Percentiles rank a stretch among this genome's conserved stretches.
phyloP scores from a whole-genome alignment of 1,139 yeast species.

The Pichiaceae sp. region DNA sequence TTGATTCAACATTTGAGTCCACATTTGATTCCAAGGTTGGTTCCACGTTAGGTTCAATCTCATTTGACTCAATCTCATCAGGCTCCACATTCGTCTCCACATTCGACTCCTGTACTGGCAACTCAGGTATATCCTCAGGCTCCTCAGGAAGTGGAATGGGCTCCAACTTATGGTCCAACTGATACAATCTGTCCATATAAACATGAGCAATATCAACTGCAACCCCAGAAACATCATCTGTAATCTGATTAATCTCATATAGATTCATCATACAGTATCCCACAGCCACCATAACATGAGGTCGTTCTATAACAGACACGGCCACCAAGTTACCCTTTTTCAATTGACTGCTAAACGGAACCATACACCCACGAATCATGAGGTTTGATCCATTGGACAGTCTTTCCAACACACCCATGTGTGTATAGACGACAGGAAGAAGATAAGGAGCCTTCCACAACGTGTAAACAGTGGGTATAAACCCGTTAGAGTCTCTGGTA shows the following conservation, averaged over 20 bases:
- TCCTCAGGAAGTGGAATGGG: conserved; percentile 20
- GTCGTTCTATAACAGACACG: conserved; percentile 51
- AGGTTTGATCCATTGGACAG: conserved; percentile 76
- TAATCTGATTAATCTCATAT: conserved; percentile 31
- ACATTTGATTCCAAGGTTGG: conserved; percentile 4
- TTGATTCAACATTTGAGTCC: conserved; percentile 9
- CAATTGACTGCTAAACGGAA: conserved; percentile 55
- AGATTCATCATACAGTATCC: conserved; percentile 59
- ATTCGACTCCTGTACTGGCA: background rate
- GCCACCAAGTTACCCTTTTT: conserved; percentile 57
- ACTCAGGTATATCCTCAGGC: conserved; percentile 25
- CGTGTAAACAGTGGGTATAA: conserved; percentile 68
- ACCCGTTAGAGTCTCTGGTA: conserved; percentile 37
- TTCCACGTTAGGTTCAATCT: conserved; percentile 1
- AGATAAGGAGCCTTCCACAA: conserved; percentile 63
- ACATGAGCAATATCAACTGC: conserved; percentile 57
- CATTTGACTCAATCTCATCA: conserved; percentile 1
- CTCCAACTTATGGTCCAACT: conserved; percentile 21
- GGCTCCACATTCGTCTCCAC: background rate
- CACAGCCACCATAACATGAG: conserved; percentile 64
- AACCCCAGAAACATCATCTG: conserved; percentile 49
- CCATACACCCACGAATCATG: conserved; percentile 85
- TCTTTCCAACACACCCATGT: conserved; percentile 58
- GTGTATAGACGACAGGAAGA: conserved; percentile 63
- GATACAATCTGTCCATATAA: conserved; percentile 44